phyloP scores from a whole-genome alignment of 2,329 filamentous ascomycete species.

The Graphilbum sp. region DNA sequence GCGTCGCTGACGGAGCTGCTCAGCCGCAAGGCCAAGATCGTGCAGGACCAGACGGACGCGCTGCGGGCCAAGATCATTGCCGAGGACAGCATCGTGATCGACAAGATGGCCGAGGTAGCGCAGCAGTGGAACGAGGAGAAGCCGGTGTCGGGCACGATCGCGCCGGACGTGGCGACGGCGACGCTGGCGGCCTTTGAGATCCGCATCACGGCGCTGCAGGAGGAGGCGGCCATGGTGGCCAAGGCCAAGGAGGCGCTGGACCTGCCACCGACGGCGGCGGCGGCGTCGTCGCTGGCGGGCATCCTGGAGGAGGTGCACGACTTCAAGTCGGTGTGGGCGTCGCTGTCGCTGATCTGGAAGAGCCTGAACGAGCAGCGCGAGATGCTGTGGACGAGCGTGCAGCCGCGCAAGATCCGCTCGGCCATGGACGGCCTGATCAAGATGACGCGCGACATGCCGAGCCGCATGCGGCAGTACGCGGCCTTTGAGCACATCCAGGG shows the following conservation, averaged over 20 bases:
- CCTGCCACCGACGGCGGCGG: conserved; percentile 36
- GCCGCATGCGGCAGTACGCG: conserved; percentile 95
- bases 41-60: conserved; percentile 90
- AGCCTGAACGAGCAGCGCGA: conserved; percentile 89
- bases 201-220: conserved; percentile 69
- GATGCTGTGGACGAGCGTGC: conserved; percentile 84
- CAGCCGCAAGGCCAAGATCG: conserved; percentile 81
- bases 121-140: conserved; percentile 91
- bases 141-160: conserved; percentile 85
- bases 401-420: conserved; percentile 80
- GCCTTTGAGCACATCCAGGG: conserved; percentile 98
- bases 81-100: conserved; percentile 79
- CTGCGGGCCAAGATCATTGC: conserved; percentile 87
- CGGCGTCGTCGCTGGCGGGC: conserved; percentile 46
- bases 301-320: conserved; percentile 94
- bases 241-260: conserved; percentile 96
- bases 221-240: conserved; percentile 82
- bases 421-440: conserved; percentile 86
- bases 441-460: conserved; percentile 98
- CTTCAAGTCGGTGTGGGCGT: conserved; percentile 97
- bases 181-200: conserved; percentile 71
- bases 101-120: conserved; percentile 75
- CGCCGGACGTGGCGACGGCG: conserved; percentile 72
- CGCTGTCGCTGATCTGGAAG: conserved; percentile 89
- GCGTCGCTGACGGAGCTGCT: conserved; percentile 83